Conservation (phyloP, 768 basidiomycete genomes). For the Solioccasus polychromus region DNA sequence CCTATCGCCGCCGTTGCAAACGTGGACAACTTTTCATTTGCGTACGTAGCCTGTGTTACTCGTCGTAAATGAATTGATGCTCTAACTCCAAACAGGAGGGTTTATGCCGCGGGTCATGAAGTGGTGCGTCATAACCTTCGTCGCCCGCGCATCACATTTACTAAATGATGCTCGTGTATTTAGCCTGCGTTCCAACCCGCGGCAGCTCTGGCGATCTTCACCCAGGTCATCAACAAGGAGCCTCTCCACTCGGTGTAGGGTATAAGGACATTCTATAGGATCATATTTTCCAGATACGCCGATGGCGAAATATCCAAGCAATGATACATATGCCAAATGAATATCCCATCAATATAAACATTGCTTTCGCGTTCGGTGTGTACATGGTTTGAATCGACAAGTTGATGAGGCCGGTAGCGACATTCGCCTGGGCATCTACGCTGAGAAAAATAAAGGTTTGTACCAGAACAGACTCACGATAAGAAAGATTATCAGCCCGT, state of each 20-base stretch:
- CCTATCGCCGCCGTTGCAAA: conserved; percentile 60
- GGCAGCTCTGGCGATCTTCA: conserved; percentile 56
- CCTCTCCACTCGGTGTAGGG: conserved; percentile 49
- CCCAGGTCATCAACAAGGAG: conserved; percentile 49
- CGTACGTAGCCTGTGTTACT: conserved; percentile 39
- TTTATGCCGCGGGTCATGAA: conserved; percentile 60
- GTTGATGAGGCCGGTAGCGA: conserved; percentile 84
- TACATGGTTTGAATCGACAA: conserved; percentile 82
- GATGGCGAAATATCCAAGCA: conserved; percentile 54
- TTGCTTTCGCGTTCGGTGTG: conserved; percentile 48
- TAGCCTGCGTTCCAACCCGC: conserved; percentile 64
- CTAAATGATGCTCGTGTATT: neutral
- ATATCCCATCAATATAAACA: conserved; percentile 64
- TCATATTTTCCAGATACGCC: conserved; percentile 33
- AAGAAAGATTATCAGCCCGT: conserved; percentile 78
- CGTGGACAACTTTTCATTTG: conserved; percentile 65
- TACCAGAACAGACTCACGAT: conserved; percentile 49
- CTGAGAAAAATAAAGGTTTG: neutral
- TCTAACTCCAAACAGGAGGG: conserved; percentile 36
- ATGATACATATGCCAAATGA: conserved; percentile 51
- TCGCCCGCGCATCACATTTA: neutral
- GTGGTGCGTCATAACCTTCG: conserved; percentile 43
- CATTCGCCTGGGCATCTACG: conserved; percentile 63
- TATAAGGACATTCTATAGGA: too few relatives aligned
- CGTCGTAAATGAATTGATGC: neutral